Conservation (phyloP, 805 yeast genomes). For the Sugiyamaella lignohabitans region DNA sequence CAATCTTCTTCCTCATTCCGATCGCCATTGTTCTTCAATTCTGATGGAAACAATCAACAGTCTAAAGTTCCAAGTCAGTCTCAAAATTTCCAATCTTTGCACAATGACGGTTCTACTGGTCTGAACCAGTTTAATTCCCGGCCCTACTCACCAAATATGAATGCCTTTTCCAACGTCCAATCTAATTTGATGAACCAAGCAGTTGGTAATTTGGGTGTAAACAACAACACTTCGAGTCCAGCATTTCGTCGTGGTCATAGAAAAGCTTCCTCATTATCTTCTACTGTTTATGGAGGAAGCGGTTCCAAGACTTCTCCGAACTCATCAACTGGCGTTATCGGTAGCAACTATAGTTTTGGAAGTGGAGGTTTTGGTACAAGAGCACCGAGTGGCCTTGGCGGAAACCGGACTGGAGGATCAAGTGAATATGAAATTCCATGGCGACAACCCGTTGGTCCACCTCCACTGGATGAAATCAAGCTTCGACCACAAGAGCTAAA, state of each 20-base stretch:
- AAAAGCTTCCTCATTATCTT: constrained; percentile 25
- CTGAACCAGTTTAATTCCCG: too few relatives aligned
- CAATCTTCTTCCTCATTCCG: constrained; percentile 19
- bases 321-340: constrained; percentile 7
- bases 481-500: constrained; percentile 18
- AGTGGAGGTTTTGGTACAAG: constrained; percentile 1
- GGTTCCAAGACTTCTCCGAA: background rate
- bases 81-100: too few relatives aligned
- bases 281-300: constrained; percentile 12
- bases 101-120: too few relatives aligned
- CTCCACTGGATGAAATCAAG: constrained; percentile 28
- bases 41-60: too few relatives aligned
- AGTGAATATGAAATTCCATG: constrained; percentile 23
- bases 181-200: too few relatives aligned
- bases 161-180: too few relatives aligned
- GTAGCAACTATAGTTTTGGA: constrained; percentile 5
- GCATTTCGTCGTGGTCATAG: constrained; percentile 23
- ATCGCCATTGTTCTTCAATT: constrained; percentile 13
- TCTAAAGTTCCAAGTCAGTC: too few relatives aligned
- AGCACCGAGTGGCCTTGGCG: constrained; percentile 4
- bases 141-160: too few relatives aligned
- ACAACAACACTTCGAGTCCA: background rate
- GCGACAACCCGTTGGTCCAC: constrained; percentile 32
- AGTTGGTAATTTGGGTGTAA: too few relatives aligned
- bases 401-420: constrained; percentile 1